These are phyloP conservation scores for Parathielavia hyrcaniae DNA, from an alignment of 495 filamentous ascomycete species.

Conservation along the genomic window DNA sequence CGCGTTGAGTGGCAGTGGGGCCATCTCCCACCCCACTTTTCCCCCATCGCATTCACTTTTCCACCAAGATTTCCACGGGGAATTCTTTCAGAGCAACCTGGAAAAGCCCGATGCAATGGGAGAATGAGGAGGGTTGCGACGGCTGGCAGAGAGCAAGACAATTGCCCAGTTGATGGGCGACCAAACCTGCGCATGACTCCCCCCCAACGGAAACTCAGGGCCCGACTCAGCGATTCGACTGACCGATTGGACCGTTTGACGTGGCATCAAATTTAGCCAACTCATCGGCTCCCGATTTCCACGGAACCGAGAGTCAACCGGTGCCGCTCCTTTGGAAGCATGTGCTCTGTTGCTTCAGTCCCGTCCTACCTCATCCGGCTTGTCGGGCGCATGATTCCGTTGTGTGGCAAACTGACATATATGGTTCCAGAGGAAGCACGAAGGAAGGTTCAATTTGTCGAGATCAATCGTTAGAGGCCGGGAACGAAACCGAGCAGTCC, in stretches of 20 bases:
- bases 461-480: neutral
- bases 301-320: neutral
- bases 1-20: no score
- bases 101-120: neutral
- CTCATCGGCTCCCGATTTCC: slow-evolving; percentile 11
- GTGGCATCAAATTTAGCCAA: slow-evolving; percentile 25
- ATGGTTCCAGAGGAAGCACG: neutral
- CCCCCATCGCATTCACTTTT: neutral
- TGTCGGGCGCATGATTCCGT: neutral
- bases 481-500: neutral
- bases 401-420: neutral
- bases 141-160: neutral
- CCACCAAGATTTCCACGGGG: no score
- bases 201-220: slow-evolving; percentile 15
- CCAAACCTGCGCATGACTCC: neutral
- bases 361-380: slow-evolving; percentile 4
- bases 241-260: slow-evolving; percentile 14
- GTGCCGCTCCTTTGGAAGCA: no score
- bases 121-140: neutral
- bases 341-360: neutral
- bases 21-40: no score
- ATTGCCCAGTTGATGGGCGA: neutral
- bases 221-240: slow-evolving; percentile 1
- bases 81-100: neutral
- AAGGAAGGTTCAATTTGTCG: no score